Conservation (phyloP, 2,329 filamentous ascomycete genomes). For the Stachybotrys chlorohalonatus region DNA sequence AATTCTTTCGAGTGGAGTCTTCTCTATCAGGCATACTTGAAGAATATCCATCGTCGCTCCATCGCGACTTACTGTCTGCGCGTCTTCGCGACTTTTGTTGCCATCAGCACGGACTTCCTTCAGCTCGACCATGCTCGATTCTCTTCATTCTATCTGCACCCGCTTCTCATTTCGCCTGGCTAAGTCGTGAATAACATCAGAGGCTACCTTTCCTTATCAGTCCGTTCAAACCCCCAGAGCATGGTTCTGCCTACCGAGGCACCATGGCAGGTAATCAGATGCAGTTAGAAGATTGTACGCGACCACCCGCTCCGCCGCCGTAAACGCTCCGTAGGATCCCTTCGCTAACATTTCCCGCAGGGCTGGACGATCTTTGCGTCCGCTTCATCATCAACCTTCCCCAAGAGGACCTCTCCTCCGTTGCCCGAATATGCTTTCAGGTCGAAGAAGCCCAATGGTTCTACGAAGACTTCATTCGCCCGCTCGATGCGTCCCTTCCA, state of each 20-base stretch:
- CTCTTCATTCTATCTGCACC: neutral
- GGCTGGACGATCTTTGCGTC: constrained; percentile 95
- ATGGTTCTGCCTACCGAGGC: constrained; percentile 27
- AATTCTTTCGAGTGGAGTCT: neutral
- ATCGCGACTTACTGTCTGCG: neutral
- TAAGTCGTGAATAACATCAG: neutral
- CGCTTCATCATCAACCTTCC: constrained; percentile 98
- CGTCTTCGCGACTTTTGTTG: neutral
- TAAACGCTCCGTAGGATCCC: neutral
- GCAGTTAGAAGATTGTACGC: constrained; percentile 80
- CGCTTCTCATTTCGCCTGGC: neutral
- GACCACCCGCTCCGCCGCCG: neutral
- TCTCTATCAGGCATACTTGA: neutral
- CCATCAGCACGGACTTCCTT: neutral
- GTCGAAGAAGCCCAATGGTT: constrained; percentile 99
- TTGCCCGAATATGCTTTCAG: constrained; percentile 95
- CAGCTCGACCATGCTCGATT: neutral
- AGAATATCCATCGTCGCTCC: neutral
- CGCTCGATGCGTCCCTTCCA: constrained; percentile 74
- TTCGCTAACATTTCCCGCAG: constrained; percentile 32
- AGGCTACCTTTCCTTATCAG: constrained; percentile 3
- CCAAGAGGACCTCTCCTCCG: constrained; percentile 77
- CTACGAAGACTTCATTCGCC: constrained; percentile 98
- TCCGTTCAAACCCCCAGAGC: constrained; percentile 7
- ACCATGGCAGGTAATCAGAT: constrained; percentile 71